Conservation (phyloP, 768 basidiomycete species). For the Leucocoprinus sp. region DNA sequence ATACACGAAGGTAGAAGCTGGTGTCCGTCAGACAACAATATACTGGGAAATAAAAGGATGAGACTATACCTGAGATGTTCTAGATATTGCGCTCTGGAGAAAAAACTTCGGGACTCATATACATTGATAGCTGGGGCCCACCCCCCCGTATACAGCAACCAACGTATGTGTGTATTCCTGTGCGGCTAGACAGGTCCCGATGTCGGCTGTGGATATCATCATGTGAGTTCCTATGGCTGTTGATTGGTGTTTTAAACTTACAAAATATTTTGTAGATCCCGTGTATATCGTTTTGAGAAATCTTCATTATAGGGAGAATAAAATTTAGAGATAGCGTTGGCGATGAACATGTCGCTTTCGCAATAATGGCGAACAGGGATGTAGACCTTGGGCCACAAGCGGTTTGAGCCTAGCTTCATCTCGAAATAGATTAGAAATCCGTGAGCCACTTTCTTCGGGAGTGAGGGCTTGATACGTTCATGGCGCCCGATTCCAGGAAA, state of each 20-base stretch:
- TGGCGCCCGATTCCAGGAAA: conserved; percentile 13
- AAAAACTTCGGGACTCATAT: conserved; percentile 15
- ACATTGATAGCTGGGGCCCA: conserved; percentile 16
- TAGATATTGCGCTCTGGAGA: conserved; percentile 8
- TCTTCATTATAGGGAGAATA: conserved; percentile 9
- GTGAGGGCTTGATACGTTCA: conserved; percentile 8
- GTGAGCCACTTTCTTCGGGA: conserved; percentile 7
- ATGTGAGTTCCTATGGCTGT: no score
- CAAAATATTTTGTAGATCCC: conserved; percentile 11
- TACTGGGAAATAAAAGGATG: background rate
- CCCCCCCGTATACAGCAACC: conserved; percentile 13
- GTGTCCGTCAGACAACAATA: background rate
- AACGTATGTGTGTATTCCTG: conserved; percentile 17
- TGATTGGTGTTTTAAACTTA: conserved; percentile 9
- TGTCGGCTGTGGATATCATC: conserved; percentile 11
- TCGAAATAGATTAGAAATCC: conserved; percentile 15
- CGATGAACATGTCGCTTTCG: conserved; percentile 13
- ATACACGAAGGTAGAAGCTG: no score
- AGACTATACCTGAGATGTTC: background rate
- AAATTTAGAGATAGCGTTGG: conserved; percentile 11
- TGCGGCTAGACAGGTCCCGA: conserved; percentile 12
- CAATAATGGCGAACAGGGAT: conserved; percentile 16
- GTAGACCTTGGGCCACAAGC: conserved; percentile 15
- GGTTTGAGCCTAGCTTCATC: conserved; percentile 8
- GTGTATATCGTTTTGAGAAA: conserved; percentile 9